phyloP scores from a whole-genome alignment of 345 rosid species.

The Sisymbrium altissimum region DNA sequence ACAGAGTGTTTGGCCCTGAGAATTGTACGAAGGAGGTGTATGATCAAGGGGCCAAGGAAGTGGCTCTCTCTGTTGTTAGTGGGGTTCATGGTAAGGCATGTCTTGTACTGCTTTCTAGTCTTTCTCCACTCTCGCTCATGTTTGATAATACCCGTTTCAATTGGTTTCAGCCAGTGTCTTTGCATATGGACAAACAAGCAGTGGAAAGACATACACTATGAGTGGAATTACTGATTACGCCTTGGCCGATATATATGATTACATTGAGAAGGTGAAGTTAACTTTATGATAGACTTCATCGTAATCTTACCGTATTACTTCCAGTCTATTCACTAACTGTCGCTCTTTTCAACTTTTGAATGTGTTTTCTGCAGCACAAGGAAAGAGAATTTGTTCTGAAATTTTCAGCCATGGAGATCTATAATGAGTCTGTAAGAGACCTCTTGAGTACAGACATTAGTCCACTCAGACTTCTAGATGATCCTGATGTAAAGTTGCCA shows the following conservation, averaged over 20 bases:
- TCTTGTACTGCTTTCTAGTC: slow-evolving; percentile 39
- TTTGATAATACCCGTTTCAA: slow-evolving; percentile 1
- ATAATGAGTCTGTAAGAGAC: slow-evolving; percentile 94
- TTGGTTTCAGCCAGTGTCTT: slow-evolving; percentile 78
- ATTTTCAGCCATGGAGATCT: slow-evolving; percentile 94
- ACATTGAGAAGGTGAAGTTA: slow-evolving; percentile 57
- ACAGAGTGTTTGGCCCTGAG: slow-evolving; percentile 74
- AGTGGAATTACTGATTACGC: slow-evolving; percentile 71
- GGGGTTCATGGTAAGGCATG: slow-evolving; percentile 61
- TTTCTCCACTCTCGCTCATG: neutral
- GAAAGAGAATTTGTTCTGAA: slow-evolving; percentile 76
- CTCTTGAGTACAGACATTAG: slow-evolving; percentile 64
- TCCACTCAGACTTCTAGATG: slow-evolving; percentile 88
- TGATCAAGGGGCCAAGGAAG: slow-evolving; percentile 75
- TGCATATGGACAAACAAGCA: slow-evolving; percentile 98
- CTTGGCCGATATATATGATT: slow-evolving; percentile 78
- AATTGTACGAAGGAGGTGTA: slow-evolving; percentile 69
- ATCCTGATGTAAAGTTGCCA: slow-evolving; percentile 69
- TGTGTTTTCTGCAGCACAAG: slow-evolving; percentile 53
- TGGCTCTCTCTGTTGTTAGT: slow-evolving; percentile 78
- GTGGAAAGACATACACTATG: slow-evolving; percentile 97
- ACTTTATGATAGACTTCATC: neutral
- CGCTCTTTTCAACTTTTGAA: neutral
- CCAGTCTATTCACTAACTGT: neutral
- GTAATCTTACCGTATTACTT: neutral